Percentiles rank a stretch among this genome's conserved stretches.
Evolutionary conservation across 2,329 filamentous ascomycete genomes (phyloP).

Genomic region (Stachybotrys echinatus): DNA sequence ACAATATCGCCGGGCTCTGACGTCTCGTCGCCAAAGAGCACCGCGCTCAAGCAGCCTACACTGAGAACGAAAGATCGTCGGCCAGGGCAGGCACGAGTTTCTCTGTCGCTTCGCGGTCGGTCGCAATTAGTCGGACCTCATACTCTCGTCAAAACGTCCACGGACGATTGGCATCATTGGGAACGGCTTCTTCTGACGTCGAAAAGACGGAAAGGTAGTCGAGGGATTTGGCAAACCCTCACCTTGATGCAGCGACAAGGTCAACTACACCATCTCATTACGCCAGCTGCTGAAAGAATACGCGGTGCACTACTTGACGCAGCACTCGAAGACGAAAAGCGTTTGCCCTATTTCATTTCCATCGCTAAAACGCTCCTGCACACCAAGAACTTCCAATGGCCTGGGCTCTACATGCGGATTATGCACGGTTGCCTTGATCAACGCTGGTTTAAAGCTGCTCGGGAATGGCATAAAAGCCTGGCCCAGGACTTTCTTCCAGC

Average conservation of each 20-base stretch:
- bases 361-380: constrained; percentile 27
- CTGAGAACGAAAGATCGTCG: background rate
- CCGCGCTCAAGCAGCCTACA: background rate
- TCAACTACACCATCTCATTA: constrained; percentile 11
- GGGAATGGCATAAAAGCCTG: constrained; percentile 44
- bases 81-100: background rate
- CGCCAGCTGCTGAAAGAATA: constrained; percentile 15
- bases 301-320: constrained; percentile 23
- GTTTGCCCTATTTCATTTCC: constrained; percentile 18
- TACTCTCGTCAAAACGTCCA: background rate
- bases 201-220: background rate
- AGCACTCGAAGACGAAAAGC: constrained; percentile 17
- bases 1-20: background rate
- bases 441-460: constrained; percentile 28
- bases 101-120: no score
- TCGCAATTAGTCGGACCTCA: background rate
- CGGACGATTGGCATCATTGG: background rate
- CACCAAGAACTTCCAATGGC: constrained; percentile 37
- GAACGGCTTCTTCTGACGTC: background rate
- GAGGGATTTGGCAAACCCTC: background rate
- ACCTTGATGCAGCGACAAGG: background rate
- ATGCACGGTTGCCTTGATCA: constrained; percentile 37
- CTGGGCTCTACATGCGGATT: constrained; percentile 42
- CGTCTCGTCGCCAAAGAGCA: background rate
- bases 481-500: constrained; percentile 36